Base-by-base conservation (phyloP, 2,329 filamentous ascomycete genomes). In the Rutstroemia sp. region DNA sequence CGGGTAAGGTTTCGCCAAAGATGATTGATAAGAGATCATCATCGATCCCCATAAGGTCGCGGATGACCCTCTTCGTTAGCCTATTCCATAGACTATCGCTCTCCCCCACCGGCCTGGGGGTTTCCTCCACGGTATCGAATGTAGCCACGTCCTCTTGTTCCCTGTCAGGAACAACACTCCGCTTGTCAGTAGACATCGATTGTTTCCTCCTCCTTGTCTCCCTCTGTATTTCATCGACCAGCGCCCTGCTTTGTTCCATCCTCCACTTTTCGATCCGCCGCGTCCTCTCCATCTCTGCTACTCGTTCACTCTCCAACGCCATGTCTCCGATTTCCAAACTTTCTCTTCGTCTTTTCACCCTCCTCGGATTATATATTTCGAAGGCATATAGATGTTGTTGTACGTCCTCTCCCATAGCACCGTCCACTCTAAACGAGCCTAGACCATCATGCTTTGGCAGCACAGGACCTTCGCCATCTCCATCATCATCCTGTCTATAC, bases 401-500 rank as follows among this genome's bases (percentile, higher is more conserved):
- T 21, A 90, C 78, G 45, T 83, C 79, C 1, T 72, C 67, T 2
- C 75, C 75, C 60, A 75, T 67, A 69, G 80, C 73, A 62, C 82
- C 68, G 73, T 89, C 70, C 67, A 89, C 59, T 71, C 77, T 82
- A 70, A 99, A 99, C 6, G 87, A 89, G 4, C 94, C 94, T 47
- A 97, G 73, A 1, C 94, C 94, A 75, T 99, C 92, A 68, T 99
- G 94, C 1, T 85, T 83, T 0, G 94, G 94, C n/a, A 99, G 79
- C 2, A 96, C 82, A 0, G 88, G 84, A 12, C 58, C 59, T 48
- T 63, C 63, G n/a, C 64, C 61, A 19, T 59, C 56, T 9, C 54
- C 45, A 19, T 57, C 57, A 23, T 45, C 57, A 18, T 45, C 46
- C 19, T 61, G 58, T 30, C 61, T 76, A 56, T 67, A 68, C 1